phyloP scores from a whole-genome alignment of 331 rosid genomes.

The Phaseolus coccineus region DNA sequence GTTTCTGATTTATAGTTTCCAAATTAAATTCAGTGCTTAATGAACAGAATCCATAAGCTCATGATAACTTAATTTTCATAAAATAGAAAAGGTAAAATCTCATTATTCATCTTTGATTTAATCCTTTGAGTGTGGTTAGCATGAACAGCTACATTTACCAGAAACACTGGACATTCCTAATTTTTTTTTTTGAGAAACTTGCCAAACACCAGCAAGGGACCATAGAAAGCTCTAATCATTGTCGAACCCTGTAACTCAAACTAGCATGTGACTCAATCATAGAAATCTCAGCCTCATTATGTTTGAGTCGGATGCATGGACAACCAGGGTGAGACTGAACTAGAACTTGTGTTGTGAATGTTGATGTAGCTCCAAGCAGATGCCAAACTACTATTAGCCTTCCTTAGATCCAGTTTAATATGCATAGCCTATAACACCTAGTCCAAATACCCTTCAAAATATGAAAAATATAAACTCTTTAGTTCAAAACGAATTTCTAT shows the following conservation, averaged over 20 bases:
- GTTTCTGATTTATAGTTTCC: too few relatives aligned
- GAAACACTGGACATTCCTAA: too few relatives aligned
- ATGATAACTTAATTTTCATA: neutral
- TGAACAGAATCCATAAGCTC: neutral
- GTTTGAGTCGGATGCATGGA: neutral
- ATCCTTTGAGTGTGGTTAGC: neutral
- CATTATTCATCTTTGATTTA: neutral
- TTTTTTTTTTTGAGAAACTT: too few relatives aligned
- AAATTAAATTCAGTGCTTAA: neutral
- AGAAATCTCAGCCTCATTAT: neutral
- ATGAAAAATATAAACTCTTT: neutral
- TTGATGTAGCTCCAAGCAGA: neutral
- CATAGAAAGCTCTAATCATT: neutral
- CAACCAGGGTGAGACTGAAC: slow-evolving; percentile 10
- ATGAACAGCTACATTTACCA: neutral
- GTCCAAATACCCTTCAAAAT: neutral
- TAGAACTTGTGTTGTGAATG: too few relatives aligned
- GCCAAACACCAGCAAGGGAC: neutral
- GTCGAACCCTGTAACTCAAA: neutral
- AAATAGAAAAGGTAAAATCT: neutral
- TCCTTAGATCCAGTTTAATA: neutral
- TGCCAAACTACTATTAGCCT: neutral
- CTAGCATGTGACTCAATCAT: neutral
- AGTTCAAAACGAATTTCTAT: neutral
- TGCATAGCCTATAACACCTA: neutral